Evolutionary conservation across 345 rosid species (phyloP).

Genomic region (Sisymbrium irio): DNA sequence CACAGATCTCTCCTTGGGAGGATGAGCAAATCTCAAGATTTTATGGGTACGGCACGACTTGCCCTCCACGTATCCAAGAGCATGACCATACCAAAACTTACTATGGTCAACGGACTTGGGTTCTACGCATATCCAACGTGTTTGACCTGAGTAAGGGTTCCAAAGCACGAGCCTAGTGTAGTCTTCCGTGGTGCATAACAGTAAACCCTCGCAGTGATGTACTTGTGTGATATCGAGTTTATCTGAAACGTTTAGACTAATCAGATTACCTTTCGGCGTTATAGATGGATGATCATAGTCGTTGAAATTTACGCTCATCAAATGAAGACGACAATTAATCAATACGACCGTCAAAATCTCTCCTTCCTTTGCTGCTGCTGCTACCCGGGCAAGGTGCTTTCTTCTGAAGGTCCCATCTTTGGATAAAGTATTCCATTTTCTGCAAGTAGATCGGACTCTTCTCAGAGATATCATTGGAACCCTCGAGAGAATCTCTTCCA

Average conservation of each 20-base stretch:
- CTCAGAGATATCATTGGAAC: neutral
- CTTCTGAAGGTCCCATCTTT: neutral
- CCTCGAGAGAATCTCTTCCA: neutral
- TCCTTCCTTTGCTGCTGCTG: neutral
- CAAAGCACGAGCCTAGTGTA: constrained; percentile 3
- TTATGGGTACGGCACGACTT: neutral
- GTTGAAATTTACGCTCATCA: neutral
- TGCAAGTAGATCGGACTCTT: neutral
- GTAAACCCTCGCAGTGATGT: neutral
- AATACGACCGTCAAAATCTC: neutral
- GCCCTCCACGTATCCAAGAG: neutral
- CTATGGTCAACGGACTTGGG: neutral
- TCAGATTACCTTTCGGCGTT: neutral
- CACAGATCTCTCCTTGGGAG: neutral
- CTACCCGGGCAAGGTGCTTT: neutral
- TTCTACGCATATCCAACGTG: neutral
- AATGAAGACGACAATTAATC: neutral
- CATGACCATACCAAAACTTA: neutral
- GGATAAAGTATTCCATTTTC: neutral
- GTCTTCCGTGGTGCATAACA: neutral
- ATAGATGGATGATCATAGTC: neutral
- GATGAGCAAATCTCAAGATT: neutral
- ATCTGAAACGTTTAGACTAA: neutral
- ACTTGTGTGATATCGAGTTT: neutral
- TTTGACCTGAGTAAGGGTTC: neutral